Percentiles rank a stretch among this genome's conserved stretches.
Evolutionary conservation across 192 early-diverging fungal genomes (phyloP).

Genomic region (Backusella australiensis): DNA sequence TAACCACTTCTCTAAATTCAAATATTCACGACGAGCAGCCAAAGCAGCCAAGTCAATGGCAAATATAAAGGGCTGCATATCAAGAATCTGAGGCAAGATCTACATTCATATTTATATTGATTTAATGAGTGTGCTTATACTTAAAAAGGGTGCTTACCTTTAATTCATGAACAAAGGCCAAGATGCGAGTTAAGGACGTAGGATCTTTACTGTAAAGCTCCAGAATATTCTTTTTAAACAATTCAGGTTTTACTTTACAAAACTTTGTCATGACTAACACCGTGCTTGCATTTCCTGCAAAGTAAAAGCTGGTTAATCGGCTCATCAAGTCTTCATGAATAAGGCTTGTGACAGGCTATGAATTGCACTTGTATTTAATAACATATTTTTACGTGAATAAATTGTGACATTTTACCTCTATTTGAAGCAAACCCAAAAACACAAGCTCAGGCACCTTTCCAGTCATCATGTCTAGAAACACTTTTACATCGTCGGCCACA

Average conservation of each 20-base stretch:
- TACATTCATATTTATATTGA: constrained; percentile 16
- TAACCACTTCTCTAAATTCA: constrained; percentile 87
- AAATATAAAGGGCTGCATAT: constrained; percentile 65
- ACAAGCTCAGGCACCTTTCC: constrained; percentile 70
- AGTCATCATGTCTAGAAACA: constrained; percentile 57
- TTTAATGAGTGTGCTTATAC: constrained; percentile 34
- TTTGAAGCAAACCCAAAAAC: constrained; percentile 68
- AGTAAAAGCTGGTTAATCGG: constrained; percentile 59
- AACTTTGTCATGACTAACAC: constrained; percentile 67
- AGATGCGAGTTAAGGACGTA: constrained; percentile 51
- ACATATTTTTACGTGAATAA: too few relatives aligned
- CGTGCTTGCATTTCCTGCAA: constrained; percentile 61
- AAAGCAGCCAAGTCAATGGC: constrained; percentile 78
- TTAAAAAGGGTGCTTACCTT: constrained; percentile 47
- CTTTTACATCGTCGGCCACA: constrained; percentile 58
- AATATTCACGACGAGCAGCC: constrained; percentile 71
- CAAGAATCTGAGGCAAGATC: constrained; percentile 70
- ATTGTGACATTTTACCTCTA: constrained; percentile 38
- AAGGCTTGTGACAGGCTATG: constrained; percentile 42
- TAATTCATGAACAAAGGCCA: constrained; percentile 80
- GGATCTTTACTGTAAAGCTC: constrained; percentile 75
- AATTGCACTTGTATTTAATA: background rate
- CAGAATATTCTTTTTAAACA: constrained; percentile 63
- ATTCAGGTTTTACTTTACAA: constrained; percentile 61
- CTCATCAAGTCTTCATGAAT: constrained; percentile 66